Evolutionary conservation across 1,139 yeast species (phyloP).

Genomic region (Taiozyma sp.): DNA sequence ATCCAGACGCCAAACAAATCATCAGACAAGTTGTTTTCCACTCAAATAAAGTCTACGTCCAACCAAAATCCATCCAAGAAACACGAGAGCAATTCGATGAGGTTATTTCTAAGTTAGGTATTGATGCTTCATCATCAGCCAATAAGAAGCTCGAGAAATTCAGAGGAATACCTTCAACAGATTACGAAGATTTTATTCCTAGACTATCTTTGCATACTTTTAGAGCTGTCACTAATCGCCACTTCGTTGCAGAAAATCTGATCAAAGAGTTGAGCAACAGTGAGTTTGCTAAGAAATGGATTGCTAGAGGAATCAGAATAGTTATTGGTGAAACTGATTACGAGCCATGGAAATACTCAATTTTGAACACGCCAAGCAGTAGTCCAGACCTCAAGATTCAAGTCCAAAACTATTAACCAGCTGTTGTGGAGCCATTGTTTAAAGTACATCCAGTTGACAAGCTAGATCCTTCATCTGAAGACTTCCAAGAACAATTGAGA

Average conservation of each 20-base stretch:
- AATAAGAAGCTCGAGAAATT: slow-evolving; percentile 22
- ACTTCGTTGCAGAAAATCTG: slow-evolving; percentile 27
- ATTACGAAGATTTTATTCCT: slow-evolving; percentile 27
- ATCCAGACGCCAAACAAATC: slow-evolving; percentile 29
- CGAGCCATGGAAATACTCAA: slow-evolving; percentile 30
- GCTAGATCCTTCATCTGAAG: slow-evolving; percentile 17
- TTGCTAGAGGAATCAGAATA: slow-evolving; percentile 23
- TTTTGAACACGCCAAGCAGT: slow-evolving; percentile 29
- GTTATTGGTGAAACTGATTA: slow-evolving; percentile 36
- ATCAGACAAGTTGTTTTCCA: slow-evolving; percentile 31
- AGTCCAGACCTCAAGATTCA: slow-evolving; percentile 25
- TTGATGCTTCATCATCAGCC: not conserved
- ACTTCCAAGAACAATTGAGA: slow-evolving; percentile 20
- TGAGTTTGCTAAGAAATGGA: slow-evolving; percentile 26
- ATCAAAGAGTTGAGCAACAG: slow-evolving; percentile 31
- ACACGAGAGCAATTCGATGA: slow-evolving; percentile 33
- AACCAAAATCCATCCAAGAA: slow-evolving; percentile 23
- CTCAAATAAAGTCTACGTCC: slow-evolving; percentile 27
- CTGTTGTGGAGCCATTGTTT: slow-evolving; percentile 26
- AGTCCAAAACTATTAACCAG: slow-evolving; percentile 33
- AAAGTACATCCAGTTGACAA: slow-evolving; percentile 25
- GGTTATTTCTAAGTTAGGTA: slow-evolving; percentile 21
- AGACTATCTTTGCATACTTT: slow-evolving; percentile 31
- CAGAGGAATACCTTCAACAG: slow-evolving; percentile 19
- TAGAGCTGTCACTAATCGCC: slow-evolving; percentile 34